Percentiles rank a stretch among this genome's conserved stretches.
These are phyloP conservation scores for Areca catechu DNA, from an alignment of 176 grass and related monocot genomes.

Conservation along the genomic window DNA sequence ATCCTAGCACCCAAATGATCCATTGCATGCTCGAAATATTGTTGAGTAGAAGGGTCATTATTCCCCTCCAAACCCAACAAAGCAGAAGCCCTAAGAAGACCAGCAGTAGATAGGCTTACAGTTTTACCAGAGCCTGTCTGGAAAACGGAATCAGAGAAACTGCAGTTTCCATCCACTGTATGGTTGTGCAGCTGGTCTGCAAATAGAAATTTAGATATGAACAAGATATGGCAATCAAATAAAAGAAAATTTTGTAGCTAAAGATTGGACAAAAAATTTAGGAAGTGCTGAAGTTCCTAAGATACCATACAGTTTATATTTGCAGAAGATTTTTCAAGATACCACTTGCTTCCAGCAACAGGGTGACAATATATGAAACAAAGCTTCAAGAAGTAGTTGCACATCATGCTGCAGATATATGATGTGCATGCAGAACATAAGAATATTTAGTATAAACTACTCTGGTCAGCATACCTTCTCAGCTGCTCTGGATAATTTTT, in stretches of 20 bases:
- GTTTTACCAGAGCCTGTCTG: slow-evolving; percentile 41
- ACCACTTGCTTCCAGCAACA: no score
- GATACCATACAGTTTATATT: no score
- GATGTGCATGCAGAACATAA: no score
- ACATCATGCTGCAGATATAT: no score
- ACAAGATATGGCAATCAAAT: neutral
- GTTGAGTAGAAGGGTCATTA: slow-evolving; percentile 34
- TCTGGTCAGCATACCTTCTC: no score
- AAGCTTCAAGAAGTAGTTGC: no score
- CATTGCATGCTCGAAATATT: slow-evolving; percentile 42
- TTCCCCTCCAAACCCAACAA: slow-evolving; percentile 70
- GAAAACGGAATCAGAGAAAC: slow-evolving; percentile 38
- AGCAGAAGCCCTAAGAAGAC: slow-evolving; percentile 58
- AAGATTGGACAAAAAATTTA: neutral
- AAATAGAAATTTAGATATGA: slow-evolving; percentile 25
- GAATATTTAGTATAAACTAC: no score
- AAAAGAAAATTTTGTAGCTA: neutral
- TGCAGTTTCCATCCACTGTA: slow-evolving; percentile 17
- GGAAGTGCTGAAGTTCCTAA: neutral
- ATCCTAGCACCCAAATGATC: slow-evolving; percentile 38
- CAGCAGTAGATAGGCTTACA: slow-evolving; percentile 61
- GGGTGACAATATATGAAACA: no score
- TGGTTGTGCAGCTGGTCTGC: slow-evolving; percentile 24
- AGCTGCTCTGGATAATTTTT: no score
- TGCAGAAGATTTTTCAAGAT: no score